These are phyloP conservation scores for Penicillium turbatum DNA, from an alignment of 495 filamentous ascomycete species.

Conservation along the genomic window DNA sequence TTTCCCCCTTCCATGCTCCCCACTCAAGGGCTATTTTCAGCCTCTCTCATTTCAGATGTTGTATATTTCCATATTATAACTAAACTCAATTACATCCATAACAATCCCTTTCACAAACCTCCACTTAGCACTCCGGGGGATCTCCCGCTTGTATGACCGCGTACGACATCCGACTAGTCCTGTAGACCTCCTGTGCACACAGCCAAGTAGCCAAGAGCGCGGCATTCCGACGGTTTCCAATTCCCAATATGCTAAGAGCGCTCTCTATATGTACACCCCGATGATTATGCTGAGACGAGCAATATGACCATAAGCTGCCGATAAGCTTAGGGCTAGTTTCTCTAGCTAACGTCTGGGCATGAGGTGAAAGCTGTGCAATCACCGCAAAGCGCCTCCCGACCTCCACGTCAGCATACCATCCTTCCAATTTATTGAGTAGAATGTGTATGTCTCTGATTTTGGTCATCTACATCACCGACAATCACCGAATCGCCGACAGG, in stretches of 20 bases:
- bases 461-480: too few relatives aligned
- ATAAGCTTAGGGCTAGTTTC: not conserved
- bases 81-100: too few relatives aligned
- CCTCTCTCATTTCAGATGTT: too few relatives aligned
- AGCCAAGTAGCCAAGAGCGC: constrained; percentile 7
- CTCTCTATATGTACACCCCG: not conserved
- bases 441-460: too few relatives aligned
- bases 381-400: not conserved
- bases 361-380: not conserved
- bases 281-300: not conserved
- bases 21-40: too few relatives aligned
- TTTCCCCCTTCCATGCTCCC: too few relatives aligned
- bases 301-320: not conserved
- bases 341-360: too few relatives aligned
- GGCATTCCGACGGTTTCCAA: constrained; percentile 4
- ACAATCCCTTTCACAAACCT: too few relatives aligned
- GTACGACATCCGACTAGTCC: not conserved
- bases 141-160: constrained; percentile 7
- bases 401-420: not conserved
- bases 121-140: constrained; percentile 7
- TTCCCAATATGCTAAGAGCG: not conserved
- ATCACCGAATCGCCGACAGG: too few relatives aligned
- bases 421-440: not conserved
- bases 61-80: too few relatives aligned
- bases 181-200: not conserved